These are phyloP conservation scores for Polytrichum formosum DNA, from an alignment of 225 moss, liverwort and hornwort species.

Conservation along the genomic window DNA sequence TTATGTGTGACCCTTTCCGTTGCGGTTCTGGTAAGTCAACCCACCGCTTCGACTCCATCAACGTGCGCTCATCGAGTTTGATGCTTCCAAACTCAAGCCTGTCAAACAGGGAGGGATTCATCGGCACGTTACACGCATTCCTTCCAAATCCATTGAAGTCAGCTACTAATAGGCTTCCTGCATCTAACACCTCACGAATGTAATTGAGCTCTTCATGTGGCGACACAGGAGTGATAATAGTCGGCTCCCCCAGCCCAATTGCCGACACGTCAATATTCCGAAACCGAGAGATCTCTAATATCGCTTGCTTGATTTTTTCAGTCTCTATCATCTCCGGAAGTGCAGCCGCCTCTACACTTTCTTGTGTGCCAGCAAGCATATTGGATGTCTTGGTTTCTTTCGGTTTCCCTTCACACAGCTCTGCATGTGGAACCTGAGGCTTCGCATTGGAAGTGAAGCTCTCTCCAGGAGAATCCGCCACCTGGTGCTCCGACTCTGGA, in stretches of 20 bases:
- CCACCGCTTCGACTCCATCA: constrained; percentile 37
- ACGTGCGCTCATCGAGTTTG: constrained; percentile 20
- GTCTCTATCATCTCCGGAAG: constrained; percentile 31
- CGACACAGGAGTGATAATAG: constrained; percentile 9
- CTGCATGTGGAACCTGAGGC: constrained; percentile 8
- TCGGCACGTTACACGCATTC: constrained; percentile 18
- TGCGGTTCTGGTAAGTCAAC: constrained; percentile 17
- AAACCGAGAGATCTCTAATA: constrained; percentile 70
- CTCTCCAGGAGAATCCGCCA: neutral
- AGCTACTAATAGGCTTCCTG: constrained; percentile 35
- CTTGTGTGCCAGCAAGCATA: neutral
- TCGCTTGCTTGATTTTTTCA: constrained; percentile 65
- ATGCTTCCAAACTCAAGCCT: constrained; percentile 51
- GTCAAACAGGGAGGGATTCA: constrained; percentile 54
- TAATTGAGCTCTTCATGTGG: constrained; percentile 63
- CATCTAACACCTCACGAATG: constrained; percentile 49
- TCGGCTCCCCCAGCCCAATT: constrained; percentile 32
- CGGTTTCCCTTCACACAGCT: constrained; percentile 8
- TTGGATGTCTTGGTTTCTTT: constrained; percentile 8
- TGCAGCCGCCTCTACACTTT: constrained; percentile 9
- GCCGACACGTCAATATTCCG: constrained; percentile 50
- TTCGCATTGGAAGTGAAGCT: neutral
- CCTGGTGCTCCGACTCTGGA: neutral
- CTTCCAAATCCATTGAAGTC: constrained; percentile 5
- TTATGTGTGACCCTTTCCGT: constrained; percentile 19